Percentiles rank a stretch among this genome's conserved stretches.
Evolutionary conservation across 1,284 basidiomycete genomes (phyloP).

Genomic region (Sporisorium graminicola): DNA sequence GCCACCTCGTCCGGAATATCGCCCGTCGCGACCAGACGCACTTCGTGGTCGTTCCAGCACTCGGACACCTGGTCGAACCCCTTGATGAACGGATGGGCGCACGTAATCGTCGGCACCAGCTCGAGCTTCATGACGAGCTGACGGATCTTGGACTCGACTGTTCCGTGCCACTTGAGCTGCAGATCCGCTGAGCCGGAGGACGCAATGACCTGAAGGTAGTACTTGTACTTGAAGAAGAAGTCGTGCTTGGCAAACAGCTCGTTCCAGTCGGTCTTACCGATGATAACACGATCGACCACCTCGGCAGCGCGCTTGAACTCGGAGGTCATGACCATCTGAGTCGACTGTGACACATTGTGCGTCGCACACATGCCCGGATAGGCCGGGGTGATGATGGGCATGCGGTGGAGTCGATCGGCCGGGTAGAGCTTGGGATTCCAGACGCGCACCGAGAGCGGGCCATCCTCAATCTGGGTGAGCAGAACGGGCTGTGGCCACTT

Average conservation of each 20-base stretch:
- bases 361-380: slow-evolving; percentile 99
- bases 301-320: slow-evolving; percentile 95
- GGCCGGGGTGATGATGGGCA: slow-evolving; percentile 99
- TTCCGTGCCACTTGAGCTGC: slow-evolving; percentile 96
- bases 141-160: slow-evolving; percentile 95
- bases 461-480: slow-evolving; percentile 90
- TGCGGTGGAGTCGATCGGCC: slow-evolving; percentile 90
- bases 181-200: slow-evolving; percentile 82
- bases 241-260: slow-evolving; percentile 89
- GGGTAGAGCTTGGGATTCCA: slow-evolving; percentile 99
- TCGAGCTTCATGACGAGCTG: slow-evolving; percentile 98
- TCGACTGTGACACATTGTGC: slow-evolving; percentile 95
- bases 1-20: slow-evolving; percentile 65
- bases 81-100: slow-evolving; percentile 95
- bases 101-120: slow-evolving; percentile 87
- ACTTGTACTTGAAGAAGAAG: slow-evolving; percentile 96
- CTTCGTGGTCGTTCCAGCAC: slow-evolving; percentile 81
- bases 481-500: slow-evolving; percentile 97
- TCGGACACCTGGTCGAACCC: slow-evolving; percentile 89
- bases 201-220: slow-evolving; percentile 98
- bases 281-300: slow-evolving; percentile 90
- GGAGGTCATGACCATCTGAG: slow-evolving; percentile 94
- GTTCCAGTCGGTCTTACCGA: slow-evolving; percentile 83
- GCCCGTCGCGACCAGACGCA: slow-evolving; percentile 63
- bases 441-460: slow-evolving; percentile 89